phyloP scores from a whole-genome alignment of 1,284 basidiomycete species.

The Sanghuangporus weigelae region DNA sequence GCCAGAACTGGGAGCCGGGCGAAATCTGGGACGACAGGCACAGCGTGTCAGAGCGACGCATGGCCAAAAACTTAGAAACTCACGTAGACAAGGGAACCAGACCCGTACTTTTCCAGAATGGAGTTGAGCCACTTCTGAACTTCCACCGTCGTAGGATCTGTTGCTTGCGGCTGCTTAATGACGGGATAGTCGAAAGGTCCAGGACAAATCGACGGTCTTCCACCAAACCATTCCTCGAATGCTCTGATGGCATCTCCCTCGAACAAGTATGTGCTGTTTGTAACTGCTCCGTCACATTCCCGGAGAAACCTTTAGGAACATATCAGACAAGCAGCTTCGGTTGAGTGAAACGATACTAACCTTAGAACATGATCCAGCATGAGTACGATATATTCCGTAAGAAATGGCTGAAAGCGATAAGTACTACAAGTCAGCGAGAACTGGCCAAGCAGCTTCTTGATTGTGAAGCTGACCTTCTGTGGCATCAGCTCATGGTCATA shows the following conservation, averaged over 20 bases:
- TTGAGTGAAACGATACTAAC: no score
- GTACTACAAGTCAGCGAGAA: background rate
- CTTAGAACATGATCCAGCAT: no score
- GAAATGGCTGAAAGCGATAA: background rate
- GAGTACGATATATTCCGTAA: no score
- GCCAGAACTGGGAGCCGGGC: slow-evolving; percentile 17
- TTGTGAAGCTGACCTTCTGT: background rate
- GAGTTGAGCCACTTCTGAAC: slow-evolving; percentile 4
- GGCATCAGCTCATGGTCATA: slow-evolving; percentile 10
- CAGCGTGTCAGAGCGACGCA: background rate
- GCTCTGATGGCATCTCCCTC: slow-evolving; percentile 1
- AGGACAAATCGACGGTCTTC: background rate
- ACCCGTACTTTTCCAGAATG: slow-evolving; percentile 7
- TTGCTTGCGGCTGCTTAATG: background rate
- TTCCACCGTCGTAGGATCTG: background rate
- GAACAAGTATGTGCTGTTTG: background rate
- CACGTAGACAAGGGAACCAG: slow-evolving; percentile 16
- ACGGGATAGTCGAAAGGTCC: slow-evolving; percentile 5
- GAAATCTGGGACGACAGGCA: slow-evolving; percentile 9
- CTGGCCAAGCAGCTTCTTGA: background rate
- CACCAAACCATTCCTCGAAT: slow-evolving; percentile 6
- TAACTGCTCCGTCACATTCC: slow-evolving; percentile 8
- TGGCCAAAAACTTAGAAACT: background rate
- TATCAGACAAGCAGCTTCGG: background rate
- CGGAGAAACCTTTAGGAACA: background rate